A percentile compares a stretch with the other conserved stretches of the same genome.
Conservation (phyloP, 306 rosid species). For the Malus fusca region DNA sequence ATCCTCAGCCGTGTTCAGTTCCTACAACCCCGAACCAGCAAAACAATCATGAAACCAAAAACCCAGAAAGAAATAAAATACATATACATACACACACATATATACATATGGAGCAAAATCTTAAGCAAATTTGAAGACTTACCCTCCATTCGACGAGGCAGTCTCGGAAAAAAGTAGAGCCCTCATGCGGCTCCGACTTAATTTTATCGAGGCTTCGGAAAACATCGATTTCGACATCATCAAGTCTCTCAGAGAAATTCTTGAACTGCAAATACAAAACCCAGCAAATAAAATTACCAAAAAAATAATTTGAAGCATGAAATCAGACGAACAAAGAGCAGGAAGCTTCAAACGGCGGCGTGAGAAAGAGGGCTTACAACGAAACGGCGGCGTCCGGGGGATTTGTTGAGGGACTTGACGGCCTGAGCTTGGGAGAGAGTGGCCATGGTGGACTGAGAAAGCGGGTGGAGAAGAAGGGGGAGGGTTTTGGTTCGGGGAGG, state of each 20-base stretch:
- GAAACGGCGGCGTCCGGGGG: slow-evolving; percentile 68
- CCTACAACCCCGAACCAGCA: slow-evolving; percentile 33
- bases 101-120: background rate
- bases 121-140: background rate
- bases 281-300: background rate
- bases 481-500: background rate
- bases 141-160: slow-evolving; percentile 91
- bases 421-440: slow-evolving; percentile 61
- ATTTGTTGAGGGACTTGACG: slow-evolving; percentile 82
- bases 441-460: slow-evolving; percentile 36
- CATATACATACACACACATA: too few species aligned
- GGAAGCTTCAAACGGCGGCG: background rate
- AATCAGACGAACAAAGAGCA: background rate
- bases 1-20: slow-evolving; percentile 83
- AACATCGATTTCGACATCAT: slow-evolving; percentile 64
- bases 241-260: slow-evolving; percentile 54
- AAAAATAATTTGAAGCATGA: background rate
- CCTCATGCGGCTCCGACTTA: slow-evolving; percentile 67
- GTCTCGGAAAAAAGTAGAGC: slow-evolving; percentile 77
- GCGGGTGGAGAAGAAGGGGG: background rate
- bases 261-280: slow-evolving; percentile 46
- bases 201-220: slow-evolving; percentile 58
- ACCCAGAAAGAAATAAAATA: too few species aligned
- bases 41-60: background rate
- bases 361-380: slow-evolving; percentile 37